Evolutionary conservation across 768 basidiomycete genomes (phyloP), one percentile per base, ranked within the genome.

Genomic region (Crassisporium funariophilum): DNA sequence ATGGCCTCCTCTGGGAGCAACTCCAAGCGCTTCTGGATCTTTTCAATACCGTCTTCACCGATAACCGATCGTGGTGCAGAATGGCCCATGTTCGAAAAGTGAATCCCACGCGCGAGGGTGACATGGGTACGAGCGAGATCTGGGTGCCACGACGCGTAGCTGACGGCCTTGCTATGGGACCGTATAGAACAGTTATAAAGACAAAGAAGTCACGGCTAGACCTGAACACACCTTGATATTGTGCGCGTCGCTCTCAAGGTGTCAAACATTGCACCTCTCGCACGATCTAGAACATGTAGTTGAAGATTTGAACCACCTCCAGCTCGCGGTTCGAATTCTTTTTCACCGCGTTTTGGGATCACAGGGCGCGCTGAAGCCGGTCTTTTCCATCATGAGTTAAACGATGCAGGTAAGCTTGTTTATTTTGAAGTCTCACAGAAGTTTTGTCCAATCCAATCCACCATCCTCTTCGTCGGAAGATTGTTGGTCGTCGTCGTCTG

Each of bases 281-380:
- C 80, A 22, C 84, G 78, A 44, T 90, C 84, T 16, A 98, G 77
- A 49, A 91, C 80, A 68, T 91, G 86, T 20, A 82, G 68, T 60
- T 98, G 97, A 10, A 91, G 71, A 10, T 79, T 81, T 9, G 90
- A 86, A 5, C 86, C 88, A 8, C 80, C 73, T 43, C 75, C 72
- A 41, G 74, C 73, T 34, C 68, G 57, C 1, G 97, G 97, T 63
- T 98, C 95, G 55, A 93, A 98, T 54, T 98, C 95, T 63, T 99
- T 98, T 67, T 98, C 97, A 2, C 97, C 97, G 20, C 97, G 82
- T 65, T 91, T 95, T 5, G 97, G 97, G 41, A 99, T 95, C 2
- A 88, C 73, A 2, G 88, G 88, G 31, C 84, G 78, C 4, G 69
- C 61, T 25, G 67, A 58, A 20, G 64, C 62, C 44, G 74, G 70